Base-by-base conservation (phyloP, 2,329 filamentous ascomycete genomes). In the Colletotrichum navitas region DNA sequence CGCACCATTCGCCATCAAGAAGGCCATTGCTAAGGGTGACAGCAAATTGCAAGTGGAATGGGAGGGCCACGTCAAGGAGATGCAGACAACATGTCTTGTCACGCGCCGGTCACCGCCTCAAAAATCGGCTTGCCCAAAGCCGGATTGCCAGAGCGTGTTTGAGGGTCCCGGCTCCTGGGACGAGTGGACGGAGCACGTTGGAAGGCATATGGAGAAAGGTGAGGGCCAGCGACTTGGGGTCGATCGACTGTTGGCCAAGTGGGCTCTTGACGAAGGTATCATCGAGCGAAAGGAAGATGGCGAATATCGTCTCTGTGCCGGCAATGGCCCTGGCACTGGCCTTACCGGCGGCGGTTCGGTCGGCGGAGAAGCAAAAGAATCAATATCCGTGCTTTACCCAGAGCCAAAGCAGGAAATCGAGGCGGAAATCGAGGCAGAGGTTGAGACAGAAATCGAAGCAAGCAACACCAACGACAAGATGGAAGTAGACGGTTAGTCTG, bases 141-240 rank as follows among this genome's bases (percentile, higher is more conserved):
- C 86, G 0, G 93, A 94, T 75, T 98, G 95, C 78, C 83, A 87
- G 14, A 87, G 87, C 61, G 81, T 86, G 0, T 98, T 97, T 77
- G 86, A 90, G 67, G 94, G 94, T 0, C 83, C 86, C 1, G 88
- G 87, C 2, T 92, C 92, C 11, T 98, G 95, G 95, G 94, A 97
- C 68, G 91, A 94, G 75, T 93, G 94, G 83, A 96, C 96, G 71
- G 95, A 98, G 79, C 95, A 98, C 79, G 92, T 98, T 0, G 95
- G 95, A 1, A 87, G 92, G 58, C 95, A 98, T 79, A 92, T 97
- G 85, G 95, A 98, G 80, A 91, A 91, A 74, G 88, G 89, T 8
- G 89, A 92, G 73, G 89, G 87, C 4, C 82, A 83, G 32, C 80
- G 83, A 32, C 82, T 92, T 24, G 88, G 86, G 0, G 88, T 91